A percentile compares a stretch with the other conserved stretches of the same genome.
These are phyloP conservation scores for Cladosporium sp. DNA, from an alignment of 2,329 filamentous ascomycete genomes.

Conservation along the genomic window DNA sequence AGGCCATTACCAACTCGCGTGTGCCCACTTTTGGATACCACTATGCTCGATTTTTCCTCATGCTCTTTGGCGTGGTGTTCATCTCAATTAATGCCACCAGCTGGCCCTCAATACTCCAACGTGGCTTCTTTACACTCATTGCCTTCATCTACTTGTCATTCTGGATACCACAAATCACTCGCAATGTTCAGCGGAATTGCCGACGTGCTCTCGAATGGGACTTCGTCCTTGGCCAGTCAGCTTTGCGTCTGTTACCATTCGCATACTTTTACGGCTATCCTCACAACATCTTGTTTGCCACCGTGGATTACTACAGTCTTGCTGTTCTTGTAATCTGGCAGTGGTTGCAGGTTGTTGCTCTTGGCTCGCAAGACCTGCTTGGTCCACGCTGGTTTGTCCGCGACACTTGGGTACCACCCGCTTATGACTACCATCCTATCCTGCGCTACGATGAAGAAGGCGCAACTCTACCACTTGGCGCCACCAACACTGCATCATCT, in stretches of 20 bases:
- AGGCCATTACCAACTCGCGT: slow-evolving; percentile 39
- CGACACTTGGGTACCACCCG: slow-evolving; percentile 64
- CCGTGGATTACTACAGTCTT: slow-evolving; percentile 67
- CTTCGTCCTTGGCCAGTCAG: slow-evolving; percentile 81
- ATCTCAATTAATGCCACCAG: slow-evolving; percentile 60
- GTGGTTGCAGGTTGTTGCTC: slow-evolving; percentile 77
- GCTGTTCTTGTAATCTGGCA: slow-evolving; percentile 71
- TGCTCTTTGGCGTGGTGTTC: slow-evolving; percentile 59
- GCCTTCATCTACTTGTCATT: slow-evolving; percentile 80
- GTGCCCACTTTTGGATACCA: slow-evolving; percentile 53
- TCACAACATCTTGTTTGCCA: slow-evolving; percentile 79
- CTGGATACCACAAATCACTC: slow-evolving; percentile 88
- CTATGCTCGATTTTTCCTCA: slow-evolving; percentile 63
- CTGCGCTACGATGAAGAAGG: slow-evolving; percentile 82
- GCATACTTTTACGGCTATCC: slow-evolving; percentile 79
- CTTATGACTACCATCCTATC: slow-evolving; percentile 94
- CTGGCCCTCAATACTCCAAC: slow-evolving; percentile 55
- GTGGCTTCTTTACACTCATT: slow-evolving; percentile 61
- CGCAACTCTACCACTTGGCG: slow-evolving; percentile 71
- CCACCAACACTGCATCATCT: slow-evolving; percentile 28
- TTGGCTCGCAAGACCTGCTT: slow-evolving; percentile 80
- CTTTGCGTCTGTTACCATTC: slow-evolving; percentile 75
- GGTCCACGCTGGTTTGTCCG: slow-evolving; percentile 86
- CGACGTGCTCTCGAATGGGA: slow-evolving; percentile 88
- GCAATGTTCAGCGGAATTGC: slow-evolving; percentile 88